These are phyloP conservation scores for Gossypium davidsonii DNA, from an alignment of 441 rosid genomes.

Conservation along the genomic window DNA sequence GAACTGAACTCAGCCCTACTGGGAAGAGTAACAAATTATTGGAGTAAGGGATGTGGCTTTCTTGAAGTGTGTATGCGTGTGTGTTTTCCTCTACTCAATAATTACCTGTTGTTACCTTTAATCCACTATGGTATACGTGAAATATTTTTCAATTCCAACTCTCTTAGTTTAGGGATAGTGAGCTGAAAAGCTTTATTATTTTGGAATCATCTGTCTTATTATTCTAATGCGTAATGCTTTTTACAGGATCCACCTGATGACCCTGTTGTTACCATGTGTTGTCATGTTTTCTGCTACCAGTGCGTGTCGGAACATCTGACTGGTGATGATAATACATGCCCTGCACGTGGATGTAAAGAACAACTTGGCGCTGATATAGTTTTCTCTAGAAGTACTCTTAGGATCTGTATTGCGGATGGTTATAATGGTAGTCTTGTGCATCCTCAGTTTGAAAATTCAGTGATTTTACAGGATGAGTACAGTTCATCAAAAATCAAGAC, in stretches of 20 bases:
- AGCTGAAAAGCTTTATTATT: not conserved
- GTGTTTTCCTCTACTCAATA: not conserved
- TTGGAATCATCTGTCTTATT: not conserved
- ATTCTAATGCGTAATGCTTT: conserved; percentile 21
- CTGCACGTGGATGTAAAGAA: conserved; percentile 60
- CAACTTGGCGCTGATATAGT: conserved; percentile 66
- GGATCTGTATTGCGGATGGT: conserved; percentile 44
- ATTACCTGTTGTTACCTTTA: not conserved
- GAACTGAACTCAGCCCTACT: too few species aligned
- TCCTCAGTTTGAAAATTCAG: conserved; percentile 35
- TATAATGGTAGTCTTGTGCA: conserved; percentile 29
- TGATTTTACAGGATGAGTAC: conserved; percentile 41
- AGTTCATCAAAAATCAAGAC: conserved; percentile 74
- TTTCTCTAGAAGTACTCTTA: conserved; percentile 65
- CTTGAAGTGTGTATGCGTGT: not conserved
- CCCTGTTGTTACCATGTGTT: conserved; percentile 83
- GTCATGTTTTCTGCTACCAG: conserved; percentile 85
- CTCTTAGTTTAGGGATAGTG: not conserved
- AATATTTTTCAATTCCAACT: not conserved
- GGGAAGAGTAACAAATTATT: not conserved
- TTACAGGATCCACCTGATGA: conserved; percentile 91
- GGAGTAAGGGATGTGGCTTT: not conserved
- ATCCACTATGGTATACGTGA: not conserved
- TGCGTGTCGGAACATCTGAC: conserved; percentile 68
- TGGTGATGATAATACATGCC: conserved; percentile 82